phyloP scores from a whole-genome alignment of 768 basidiomycete genomes.

The Auricularia sp. region DNA sequence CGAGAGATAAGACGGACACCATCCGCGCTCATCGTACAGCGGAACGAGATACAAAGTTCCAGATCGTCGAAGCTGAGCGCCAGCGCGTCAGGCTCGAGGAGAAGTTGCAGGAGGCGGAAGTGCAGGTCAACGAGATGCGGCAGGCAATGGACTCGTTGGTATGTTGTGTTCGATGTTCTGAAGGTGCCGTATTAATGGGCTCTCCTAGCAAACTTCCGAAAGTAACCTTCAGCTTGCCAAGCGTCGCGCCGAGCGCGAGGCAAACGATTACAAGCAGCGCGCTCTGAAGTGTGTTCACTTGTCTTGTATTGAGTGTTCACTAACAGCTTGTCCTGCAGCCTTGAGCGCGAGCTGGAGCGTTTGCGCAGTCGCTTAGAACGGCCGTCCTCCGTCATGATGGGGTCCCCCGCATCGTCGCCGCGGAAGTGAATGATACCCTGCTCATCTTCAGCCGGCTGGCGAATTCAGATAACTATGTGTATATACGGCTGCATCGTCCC shows the following conservation, averaged over 20 bases:
- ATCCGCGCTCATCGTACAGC: slow-evolving; percentile 26
- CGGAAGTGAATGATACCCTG: slow-evolving; percentile 14
- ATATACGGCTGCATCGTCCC: background rate
- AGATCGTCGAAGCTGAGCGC: slow-evolving; percentile 51
- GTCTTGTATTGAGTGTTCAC: slow-evolving; percentile 1
- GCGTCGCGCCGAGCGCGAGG: slow-evolving; percentile 68
- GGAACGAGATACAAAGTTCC: slow-evolving; percentile 44
- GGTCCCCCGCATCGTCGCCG: slow-evolving; percentile 26
- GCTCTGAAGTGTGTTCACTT: slow-evolving; percentile 44
- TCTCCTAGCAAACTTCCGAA: slow-evolving; percentile 55
- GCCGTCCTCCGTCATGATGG: slow-evolving; percentile 32
- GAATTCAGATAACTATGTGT: background rate
- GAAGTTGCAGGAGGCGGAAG: slow-evolving; percentile 49
- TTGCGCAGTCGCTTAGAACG: slow-evolving; percentile 54
- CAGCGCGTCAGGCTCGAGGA: slow-evolving; percentile 53
- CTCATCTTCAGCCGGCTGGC: too few species aligned
- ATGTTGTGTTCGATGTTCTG: background rate
- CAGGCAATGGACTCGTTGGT: slow-evolving; percentile 54
- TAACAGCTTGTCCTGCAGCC: slow-evolving; percentile 22
- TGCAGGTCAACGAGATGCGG: slow-evolving; percentile 47
- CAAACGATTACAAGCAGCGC: slow-evolving; percentile 60
- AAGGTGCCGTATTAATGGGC: too few species aligned
- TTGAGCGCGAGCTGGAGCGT: slow-evolving; percentile 61
- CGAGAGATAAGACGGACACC: slow-evolving; percentile 32
- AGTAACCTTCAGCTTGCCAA: slow-evolving; percentile 58